These are phyloP conservation scores for Cytospora piceicola DNA, from an alignment of 2,329 filamentous ascomycete species.

Conservation along the genomic window DNA sequence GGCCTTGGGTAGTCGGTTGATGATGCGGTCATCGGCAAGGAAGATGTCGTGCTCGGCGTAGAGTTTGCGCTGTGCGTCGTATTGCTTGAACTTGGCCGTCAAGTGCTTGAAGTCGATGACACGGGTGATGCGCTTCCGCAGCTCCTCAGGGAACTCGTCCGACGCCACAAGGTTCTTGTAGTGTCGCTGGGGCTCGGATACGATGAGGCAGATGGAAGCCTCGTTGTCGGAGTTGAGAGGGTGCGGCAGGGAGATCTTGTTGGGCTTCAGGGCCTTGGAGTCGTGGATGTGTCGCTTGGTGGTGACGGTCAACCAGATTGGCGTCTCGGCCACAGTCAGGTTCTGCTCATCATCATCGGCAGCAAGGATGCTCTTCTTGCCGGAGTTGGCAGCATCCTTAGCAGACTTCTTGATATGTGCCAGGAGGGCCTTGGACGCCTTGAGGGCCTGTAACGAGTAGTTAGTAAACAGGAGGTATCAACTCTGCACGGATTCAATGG, in stretches of 20 bases:
- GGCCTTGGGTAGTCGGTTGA: constrained; percentile 71
- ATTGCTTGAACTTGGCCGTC: constrained; percentile 80
- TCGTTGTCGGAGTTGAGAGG: constrained; percentile 69
- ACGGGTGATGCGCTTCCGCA: constrained; percentile 70
- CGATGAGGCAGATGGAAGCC: constrained; percentile 82
- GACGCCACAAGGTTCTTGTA: constrained; percentile 89
- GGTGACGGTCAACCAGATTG: constrained; percentile 65
- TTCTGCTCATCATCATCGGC: constrained; percentile 50
- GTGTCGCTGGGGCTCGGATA: constrained; percentile 76
- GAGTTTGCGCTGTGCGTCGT: constrained; percentile 84
- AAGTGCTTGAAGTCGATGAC: constrained; percentile 85
- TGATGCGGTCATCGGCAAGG: constrained; percentile 86
- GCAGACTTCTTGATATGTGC: constrained; percentile 63
- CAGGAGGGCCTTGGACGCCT: constrained; percentile 66
- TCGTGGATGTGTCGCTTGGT: constrained; percentile 71
- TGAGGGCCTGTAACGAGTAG: constrained; percentile 52
- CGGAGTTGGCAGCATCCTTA: constrained; percentile 47
- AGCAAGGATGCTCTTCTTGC: constrained; percentile 61
- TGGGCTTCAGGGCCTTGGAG: constrained; percentile 79
- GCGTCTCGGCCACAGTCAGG: constrained; percentile 48
- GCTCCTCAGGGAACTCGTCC: constrained; percentile 68
- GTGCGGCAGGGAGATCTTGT: constrained; percentile 79
- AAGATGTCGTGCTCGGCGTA: constrained; percentile 89
- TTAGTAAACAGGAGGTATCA: constrained; percentile 17
- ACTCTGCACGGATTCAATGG: not conserved